Base-by-base conservation (phyloP, 441 rosid genomes). In the Aquilaria agallochum region DNA sequence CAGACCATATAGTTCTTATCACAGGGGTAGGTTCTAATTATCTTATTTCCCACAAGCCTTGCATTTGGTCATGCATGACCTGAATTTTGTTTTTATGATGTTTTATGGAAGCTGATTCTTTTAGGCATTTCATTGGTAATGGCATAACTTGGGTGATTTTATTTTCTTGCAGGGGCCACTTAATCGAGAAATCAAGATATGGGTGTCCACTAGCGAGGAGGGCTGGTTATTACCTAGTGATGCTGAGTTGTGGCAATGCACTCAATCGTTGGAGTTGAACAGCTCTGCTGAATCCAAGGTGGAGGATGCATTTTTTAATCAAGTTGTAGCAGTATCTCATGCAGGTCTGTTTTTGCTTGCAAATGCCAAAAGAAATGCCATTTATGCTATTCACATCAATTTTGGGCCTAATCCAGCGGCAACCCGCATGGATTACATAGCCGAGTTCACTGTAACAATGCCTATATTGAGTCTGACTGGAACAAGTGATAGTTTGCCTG, bases 171-270 rank as follows among this genome's bases (percentile, higher is more conserved):
- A 78, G 82, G 82, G 82, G 27, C 68, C 76, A 2, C 46, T 78
- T 56, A 78, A 78, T 64, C 74, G 73, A 57, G 82, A 78, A 64
- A 57, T 78, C 60, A 74, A 72, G 63, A 74, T 78, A 53, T 78
- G 82, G 82, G 66, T 72, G 65, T 72, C 76, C 47, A 53, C 78
- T n/a, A 69, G 65, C 49, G 79, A 78, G 63, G 77, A 78, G 70
- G 82, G 82, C 55, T 78, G 82, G 82, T 61, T 78, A 70, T 69
- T 78, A 56, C 82, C 82, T 10, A 65, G 74, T 69, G 79, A 78
- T 56, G 70, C 75, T 45, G 82, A 78, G 62, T 65, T 74, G 14
- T 78, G 82, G 82, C 65, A 68, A 48, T 78, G 79, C 60, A 72
- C 72, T 46, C 82, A 78, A 70, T 68, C 78, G 47, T 71, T 78